Base-by-base conservation (phyloP, 2,329 filamentous ascomycete genomes). In the Sarocladiaceae sp. region DNA sequence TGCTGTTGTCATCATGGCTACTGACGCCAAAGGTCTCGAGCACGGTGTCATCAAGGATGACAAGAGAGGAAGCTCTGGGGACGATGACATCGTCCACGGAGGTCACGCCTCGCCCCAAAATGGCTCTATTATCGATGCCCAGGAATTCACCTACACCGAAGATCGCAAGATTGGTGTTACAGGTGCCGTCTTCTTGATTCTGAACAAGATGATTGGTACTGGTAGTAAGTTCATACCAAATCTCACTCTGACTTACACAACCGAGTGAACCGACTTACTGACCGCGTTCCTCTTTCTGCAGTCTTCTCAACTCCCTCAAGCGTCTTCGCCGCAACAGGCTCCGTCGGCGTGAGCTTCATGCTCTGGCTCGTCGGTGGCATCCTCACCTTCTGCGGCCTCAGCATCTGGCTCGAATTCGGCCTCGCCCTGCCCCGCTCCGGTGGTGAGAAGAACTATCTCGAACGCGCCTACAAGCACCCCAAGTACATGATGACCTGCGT, bases 371-470 rank as follows among this genome's bases (percentile, higher is more conserved):
- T 65, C 4, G 73, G 74, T 17, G 75, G 74, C 25, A 65, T 83
- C 47, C 68, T 85, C 22, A 79, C 82, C 2, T 80, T 81, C 58
- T 76, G 72, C 56, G 82, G 82, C 20, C 70, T 85, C 12, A 78
- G 76, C 52, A 80, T 86, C 4, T 85, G 79, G 62, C 74, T 86
- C 47, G 83, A 85, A 59, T 84, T 84, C 57, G 82, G 82, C 22
- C 72, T 82, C 3, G 80, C 79, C 3, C 83, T 84, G 31, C 82
- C 82, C 2, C 71, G 77, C 31, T 83, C 79, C 13, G 82, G 83
- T 13, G 83, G 83, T 18, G 82, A 85, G 56, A 86, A 86, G 71
- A 82, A 84, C 62, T 86, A 86, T 60, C 77, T 86, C 13, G 82
- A 86, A 59, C 72, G 78, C n/a, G 78, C 82, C 15, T 85, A 83